Evolutionary conservation across 1,139 yeast genomes (phyloP).

Genomic region (Lodderomyces oxycetoniae): DNA sequence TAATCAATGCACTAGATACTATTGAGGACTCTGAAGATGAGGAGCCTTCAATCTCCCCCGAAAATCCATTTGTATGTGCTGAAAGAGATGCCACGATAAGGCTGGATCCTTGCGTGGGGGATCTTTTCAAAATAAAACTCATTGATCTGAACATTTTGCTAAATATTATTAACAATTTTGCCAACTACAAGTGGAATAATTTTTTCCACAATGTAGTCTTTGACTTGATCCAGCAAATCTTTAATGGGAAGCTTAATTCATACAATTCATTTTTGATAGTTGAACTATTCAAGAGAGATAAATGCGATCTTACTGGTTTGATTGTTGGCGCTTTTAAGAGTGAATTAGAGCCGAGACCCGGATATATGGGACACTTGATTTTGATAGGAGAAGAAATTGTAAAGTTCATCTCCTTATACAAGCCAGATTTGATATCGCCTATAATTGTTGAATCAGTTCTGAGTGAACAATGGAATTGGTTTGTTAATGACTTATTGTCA

Average conservation of each 20-base stretch:
- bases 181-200: constrained; percentile 44
- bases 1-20: constrained; percentile 20
- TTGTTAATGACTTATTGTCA: constrained; percentile 38
- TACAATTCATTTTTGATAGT: constrained; percentile 46
- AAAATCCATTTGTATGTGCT: constrained; percentile 44
- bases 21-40: constrained; percentile 43
- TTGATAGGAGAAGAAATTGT: constrained; percentile 47
- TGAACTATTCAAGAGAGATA: constrained; percentile 31
- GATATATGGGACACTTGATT: constrained; percentile 46
- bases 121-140: constrained; percentile 39
- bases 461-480: constrained; percentile 43
- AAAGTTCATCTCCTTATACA: constrained; percentile 44
- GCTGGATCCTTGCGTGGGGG: constrained; percentile 40
- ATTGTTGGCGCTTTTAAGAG: constrained; percentile 29
- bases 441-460: constrained; percentile 36
- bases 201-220: constrained; percentile 49
- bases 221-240: constrained; percentile 45
- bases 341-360: constrained; percentile 33
- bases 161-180: constrained; percentile 34
- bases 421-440: constrained; percentile 46
- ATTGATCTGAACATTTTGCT: constrained; percentile 37
- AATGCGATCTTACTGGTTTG: constrained; percentile 31
- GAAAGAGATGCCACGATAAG: constrained; percentile 33
- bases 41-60: constrained; percentile 44
- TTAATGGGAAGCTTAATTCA: constrained; percentile 46